Conservation (phyloP, 1,284 basidiomycete species). For the Taiwanofungus camphoratus region DNA sequence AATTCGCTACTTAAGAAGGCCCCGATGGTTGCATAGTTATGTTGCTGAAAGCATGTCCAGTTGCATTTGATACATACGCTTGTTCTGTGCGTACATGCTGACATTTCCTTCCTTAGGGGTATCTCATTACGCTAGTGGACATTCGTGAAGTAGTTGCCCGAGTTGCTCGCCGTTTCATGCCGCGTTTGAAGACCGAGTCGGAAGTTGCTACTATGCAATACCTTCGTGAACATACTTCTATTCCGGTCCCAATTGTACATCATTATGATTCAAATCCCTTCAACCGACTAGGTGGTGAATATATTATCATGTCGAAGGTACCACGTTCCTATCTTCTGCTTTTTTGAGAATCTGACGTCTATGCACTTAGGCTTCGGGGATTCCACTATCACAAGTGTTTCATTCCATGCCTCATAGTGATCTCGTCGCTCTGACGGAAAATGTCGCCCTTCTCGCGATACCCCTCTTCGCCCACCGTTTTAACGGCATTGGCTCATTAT, state of each 20-base stretch:
- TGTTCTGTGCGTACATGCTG: constrained; percentile 7
- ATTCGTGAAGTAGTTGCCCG: constrained; percentile 61
- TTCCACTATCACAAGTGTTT: constrained; percentile 62
- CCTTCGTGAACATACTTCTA: constrained; percentile 56
- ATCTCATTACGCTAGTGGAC: constrained; percentile 63
- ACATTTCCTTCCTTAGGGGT: constrained; percentile 44
- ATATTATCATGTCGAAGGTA: constrained; percentile 80
- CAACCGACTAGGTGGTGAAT: constrained; percentile 77
- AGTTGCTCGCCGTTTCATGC: constrained; percentile 78
- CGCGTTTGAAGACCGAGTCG: constrained; percentile 74
- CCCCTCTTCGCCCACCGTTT: constrained; percentile 74
- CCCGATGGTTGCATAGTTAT: too few species aligned
- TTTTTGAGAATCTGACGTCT: constrained; percentile 3
- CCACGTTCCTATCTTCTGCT: constrained; percentile 3
- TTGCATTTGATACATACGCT: too few species aligned
- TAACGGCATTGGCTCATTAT: constrained; percentile 64
- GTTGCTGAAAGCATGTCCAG: too few species aligned
- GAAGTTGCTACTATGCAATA: constrained; percentile 79
- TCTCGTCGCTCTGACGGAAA: constrained; percentile 56
- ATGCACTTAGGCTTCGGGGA: constrained; percentile 52
- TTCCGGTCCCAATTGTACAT: constrained; percentile 70
- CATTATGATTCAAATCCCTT: constrained; percentile 76
- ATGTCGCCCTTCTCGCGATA: constrained; percentile 59
- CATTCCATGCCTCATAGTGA: constrained; percentile 58
- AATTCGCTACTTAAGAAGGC: too few species aligned